Evolutionary conservation across 129 eudicot species (phyloP).

Genomic region (Ambrosia trifida): DNA sequence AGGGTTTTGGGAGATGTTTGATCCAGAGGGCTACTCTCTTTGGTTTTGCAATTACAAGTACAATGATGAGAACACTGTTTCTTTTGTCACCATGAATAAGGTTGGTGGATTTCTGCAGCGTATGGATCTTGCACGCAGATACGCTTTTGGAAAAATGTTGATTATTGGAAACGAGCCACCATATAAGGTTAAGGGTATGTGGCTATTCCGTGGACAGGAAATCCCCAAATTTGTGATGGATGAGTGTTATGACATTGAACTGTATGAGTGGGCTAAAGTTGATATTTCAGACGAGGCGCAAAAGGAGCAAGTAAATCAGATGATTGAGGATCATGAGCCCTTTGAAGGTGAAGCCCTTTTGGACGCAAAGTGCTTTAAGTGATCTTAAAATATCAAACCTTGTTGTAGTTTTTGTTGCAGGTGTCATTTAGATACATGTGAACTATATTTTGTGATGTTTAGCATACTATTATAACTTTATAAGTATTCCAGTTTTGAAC

Average conservation of each 20-base stretch:
- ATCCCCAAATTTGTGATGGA: conserved; percentile 78
- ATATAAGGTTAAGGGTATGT: conserved; percentile 77
- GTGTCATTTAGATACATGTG: conserved; percentile 26
- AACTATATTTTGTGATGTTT: conserved; percentile 24
- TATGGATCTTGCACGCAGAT: conserved; percentile 94
- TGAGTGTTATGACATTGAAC: conserved; percentile 81
- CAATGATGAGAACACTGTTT: conserved; percentile 85
- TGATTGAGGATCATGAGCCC: conserved; percentile 70
- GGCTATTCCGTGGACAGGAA: conserved; percentile 83
- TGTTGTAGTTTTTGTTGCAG: conserved; percentile 2
- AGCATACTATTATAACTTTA: not conserved
- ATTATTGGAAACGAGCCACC: conserved; percentile 73
- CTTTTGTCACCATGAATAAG: conserved; percentile 91
- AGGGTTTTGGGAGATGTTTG: conserved; percentile 99
- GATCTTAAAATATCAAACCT: not conserved
- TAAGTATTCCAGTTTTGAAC: conserved; percentile 15
- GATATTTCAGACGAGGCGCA: conserved; percentile 70
- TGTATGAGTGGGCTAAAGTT: conserved; percentile 75
- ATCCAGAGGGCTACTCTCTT: conserved; percentile 93
- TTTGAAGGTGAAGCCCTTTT: conserved; percentile 76
- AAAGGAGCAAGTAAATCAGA: conserved; percentile 73
- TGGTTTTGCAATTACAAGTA: conserved; percentile 96
- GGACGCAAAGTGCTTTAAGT: conserved; percentile 84
- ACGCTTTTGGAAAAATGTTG: conserved; percentile 94
- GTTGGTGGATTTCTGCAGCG: conserved; percentile 91